Conservation (phyloP, 2,329 filamentous ascomycete species). For the Aspergillus vadensis region DNA sequence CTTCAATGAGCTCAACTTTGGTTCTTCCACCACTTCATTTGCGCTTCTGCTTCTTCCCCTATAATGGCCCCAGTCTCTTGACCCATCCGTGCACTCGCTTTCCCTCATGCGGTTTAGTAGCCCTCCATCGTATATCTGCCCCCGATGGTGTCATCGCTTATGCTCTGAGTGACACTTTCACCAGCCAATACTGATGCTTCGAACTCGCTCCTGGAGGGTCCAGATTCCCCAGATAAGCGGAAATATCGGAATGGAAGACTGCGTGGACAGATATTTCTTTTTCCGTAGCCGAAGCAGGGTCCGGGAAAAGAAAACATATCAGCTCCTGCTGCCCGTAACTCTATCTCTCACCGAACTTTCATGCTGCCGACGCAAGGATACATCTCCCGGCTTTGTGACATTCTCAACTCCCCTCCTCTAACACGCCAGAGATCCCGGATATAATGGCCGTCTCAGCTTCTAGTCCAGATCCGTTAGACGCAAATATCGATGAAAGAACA, state of each 20-base stretch:
- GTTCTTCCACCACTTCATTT: conserved; percentile 1
- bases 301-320: neutral
- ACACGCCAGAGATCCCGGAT: neutral
- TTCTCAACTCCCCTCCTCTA: no score
- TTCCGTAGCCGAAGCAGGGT: neutral
- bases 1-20: neutral
- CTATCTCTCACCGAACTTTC: neutral
- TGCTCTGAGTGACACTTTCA: neutral
- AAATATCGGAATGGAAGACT: neutral
- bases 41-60: neutral
- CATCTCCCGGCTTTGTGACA: neutral
- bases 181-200: conserved; percentile 5
- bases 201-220: neutral
- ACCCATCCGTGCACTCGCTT: neutral
- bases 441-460: neutral
- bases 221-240: neutral
- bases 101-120: neutral
- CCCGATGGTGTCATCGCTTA: conserved; percentile 10
- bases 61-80: neutral
- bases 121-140: neutral
- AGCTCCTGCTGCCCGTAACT: neutral
- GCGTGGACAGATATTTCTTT: neutral
- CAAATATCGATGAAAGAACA: neutral
- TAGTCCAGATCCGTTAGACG: neutral
- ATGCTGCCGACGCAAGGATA: neutral